Conservation (phyloP, 257 asterid species). For the Jacaranda mimosifolia region DNA sequence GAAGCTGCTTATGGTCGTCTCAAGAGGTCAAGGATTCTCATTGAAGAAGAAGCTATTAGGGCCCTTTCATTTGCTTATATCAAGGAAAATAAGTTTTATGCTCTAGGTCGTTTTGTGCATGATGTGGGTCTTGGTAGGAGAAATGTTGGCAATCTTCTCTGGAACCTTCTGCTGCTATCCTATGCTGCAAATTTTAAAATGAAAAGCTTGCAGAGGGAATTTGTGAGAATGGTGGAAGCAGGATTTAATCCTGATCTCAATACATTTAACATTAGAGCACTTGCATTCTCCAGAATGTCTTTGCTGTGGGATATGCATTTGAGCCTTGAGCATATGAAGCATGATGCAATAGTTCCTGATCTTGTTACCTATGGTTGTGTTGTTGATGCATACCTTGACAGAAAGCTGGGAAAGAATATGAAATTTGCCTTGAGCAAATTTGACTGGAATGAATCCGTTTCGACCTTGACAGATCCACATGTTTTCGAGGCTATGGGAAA, state of each 20-base stretch:
- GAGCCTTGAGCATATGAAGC: constrained; percentile 92
- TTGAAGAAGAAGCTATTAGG: constrained; percentile 88
- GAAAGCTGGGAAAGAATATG: constrained; percentile 78
- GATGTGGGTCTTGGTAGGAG: constrained; percentile 90
- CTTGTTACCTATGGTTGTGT: constrained; percentile 88
- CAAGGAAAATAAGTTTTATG: constrained; percentile 67
- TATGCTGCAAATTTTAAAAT: constrained; percentile 91
- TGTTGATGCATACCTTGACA: constrained; percentile 85
- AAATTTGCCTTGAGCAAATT: constrained; percentile 64
- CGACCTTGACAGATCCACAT: constrained; percentile 62
- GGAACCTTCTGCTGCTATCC: constrained; percentile 89
- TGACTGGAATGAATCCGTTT: constrained; percentile 49
- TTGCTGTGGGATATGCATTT: constrained; percentile 90
- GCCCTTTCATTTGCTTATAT: constrained; percentile 78
- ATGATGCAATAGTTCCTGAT: constrained; percentile 78
- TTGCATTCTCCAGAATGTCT: constrained; percentile 92
- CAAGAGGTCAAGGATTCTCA: constrained; percentile 82
- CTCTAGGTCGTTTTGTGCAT: constrained; percentile 71
- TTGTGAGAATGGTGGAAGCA: constrained; percentile 84
- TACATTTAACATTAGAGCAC: constrained; percentile 80
- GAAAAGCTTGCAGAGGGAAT: constrained; percentile 94
- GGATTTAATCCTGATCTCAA: constrained; percentile 82
- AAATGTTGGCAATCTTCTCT: constrained; percentile 86
- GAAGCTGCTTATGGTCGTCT: constrained; percentile 80
- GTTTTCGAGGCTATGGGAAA: constrained; percentile 89